phyloP scores from a whole-genome alignment of 495 filamentous ascomycete genomes.

The Cudoniella acicularis region DNA sequence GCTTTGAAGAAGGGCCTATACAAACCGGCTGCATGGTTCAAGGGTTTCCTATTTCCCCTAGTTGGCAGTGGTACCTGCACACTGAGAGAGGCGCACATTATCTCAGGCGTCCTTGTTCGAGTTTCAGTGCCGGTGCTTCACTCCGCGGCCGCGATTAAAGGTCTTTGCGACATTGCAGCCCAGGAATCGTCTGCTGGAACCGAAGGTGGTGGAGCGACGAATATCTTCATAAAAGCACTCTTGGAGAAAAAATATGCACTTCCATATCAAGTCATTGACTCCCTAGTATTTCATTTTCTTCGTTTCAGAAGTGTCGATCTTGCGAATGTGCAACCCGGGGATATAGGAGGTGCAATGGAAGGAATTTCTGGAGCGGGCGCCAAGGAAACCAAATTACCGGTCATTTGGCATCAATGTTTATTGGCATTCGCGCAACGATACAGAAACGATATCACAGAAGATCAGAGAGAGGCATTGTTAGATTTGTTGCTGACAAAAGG shows the following conservation, averaged over 20 bases:
- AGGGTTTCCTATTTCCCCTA: constrained; percentile 90
- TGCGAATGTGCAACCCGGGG: constrained; percentile 33
- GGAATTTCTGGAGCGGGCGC: constrained; percentile 38
- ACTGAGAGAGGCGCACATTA: constrained; percentile 84
- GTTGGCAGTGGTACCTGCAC: constrained; percentile 70
- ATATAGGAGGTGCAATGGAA: constrained; percentile 40
- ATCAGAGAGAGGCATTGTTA: constrained; percentile 86
- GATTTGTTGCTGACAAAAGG: constrained; percentile 85
- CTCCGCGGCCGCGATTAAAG: constrained; percentile 85
- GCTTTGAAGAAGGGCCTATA: constrained; percentile 89
- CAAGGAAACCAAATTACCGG: constrained; percentile 63
- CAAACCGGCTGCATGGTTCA: constrained; percentile 96
- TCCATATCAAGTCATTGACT: constrained; percentile 90
- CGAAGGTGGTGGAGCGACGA: constrained; percentile 78
- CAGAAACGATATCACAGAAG: constrained; percentile 87
- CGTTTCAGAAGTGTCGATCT: constrained; percentile 66
- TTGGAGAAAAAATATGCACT: constrained; percentile 97
- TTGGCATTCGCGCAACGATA: constrained; percentile 92
- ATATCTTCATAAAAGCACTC: constrained; percentile 86
- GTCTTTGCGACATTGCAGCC: constrained; percentile 88
- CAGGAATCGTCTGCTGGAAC: constrained; percentile 68
- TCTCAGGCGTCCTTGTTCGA: constrained; percentile 75
- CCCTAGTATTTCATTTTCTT: constrained; percentile 93
- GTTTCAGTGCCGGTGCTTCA: constrained; percentile 83
- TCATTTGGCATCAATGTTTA: constrained; percentile 85